Percentiles rank a stretch among this genome's conserved stretches.
phyloP scores from a whole-genome alignment of 2,329 filamentous ascomycete species.

The Coleophoma eucalyptorum region DNA sequence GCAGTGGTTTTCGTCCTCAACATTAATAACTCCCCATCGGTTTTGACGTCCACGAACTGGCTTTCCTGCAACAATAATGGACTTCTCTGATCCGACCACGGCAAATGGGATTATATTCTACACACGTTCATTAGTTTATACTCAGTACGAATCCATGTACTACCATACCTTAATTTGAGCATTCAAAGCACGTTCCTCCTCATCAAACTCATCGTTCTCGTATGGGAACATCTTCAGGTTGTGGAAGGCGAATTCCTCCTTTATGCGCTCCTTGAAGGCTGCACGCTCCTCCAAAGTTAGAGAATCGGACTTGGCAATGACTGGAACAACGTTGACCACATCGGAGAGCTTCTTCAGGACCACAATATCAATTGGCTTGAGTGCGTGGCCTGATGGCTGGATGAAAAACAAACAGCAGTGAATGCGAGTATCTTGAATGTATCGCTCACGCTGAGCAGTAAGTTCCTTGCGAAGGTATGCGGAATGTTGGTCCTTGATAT shows the following conservation, averaged over 20 bases:
- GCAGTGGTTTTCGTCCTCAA: conserved; percentile 99
- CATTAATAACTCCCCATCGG: conserved; percentile 99
- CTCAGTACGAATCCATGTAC: background rate
- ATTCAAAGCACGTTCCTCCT: conserved; percentile 92
- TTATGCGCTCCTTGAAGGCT: conserved; percentile 98
- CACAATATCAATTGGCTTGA: conserved; percentile 99
- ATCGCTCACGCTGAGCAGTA: conserved; percentile 96
- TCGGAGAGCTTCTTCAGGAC: conserved; percentile 99
- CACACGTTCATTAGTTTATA: conserved; percentile 28
- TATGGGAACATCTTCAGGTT: conserved; percentile 99
- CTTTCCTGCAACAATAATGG: conserved; percentile 95
- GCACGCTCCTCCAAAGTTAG: conserved; percentile 92
- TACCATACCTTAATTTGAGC: conserved; percentile 84
- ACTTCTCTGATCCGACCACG: conserved; percentile 96
- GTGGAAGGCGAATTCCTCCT: conserved; percentile 99
- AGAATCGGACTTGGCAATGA: conserved; percentile 97
- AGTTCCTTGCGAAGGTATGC: conserved; percentile 99
- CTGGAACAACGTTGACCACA: conserved; percentile 97
- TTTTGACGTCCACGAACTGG: conserved; percentile 97
- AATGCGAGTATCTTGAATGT: conserved; percentile 98
- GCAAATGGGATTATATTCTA: conserved; percentile 95
- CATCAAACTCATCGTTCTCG: conserved; percentile 97
- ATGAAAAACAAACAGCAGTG: conserved; percentile 99
- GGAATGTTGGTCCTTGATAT: conserved; percentile 99
- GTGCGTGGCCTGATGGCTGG: conserved; percentile 93